These are phyloP conservation scores for Trichoderma breve DNA, from an alignment of 2,329 filamentous ascomycete genomes.

Conservation along the genomic window DNA sequence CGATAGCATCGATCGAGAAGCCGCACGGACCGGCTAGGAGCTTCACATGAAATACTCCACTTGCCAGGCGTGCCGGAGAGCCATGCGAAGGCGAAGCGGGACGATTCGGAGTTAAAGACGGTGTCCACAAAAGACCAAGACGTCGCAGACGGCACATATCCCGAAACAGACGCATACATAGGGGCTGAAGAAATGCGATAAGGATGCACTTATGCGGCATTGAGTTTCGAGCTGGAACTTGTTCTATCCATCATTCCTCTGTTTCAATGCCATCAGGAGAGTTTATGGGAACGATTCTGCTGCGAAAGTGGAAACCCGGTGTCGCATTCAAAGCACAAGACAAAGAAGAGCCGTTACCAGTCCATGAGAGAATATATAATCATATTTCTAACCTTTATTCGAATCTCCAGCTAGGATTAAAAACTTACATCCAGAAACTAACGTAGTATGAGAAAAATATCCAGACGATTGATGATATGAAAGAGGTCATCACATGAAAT, in stretches of 20 bases:
- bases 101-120: neutral
- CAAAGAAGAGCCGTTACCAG: neutral
- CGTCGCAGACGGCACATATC: neutral
- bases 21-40: conserved; percentile 8
- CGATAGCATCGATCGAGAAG: conserved; percentile 6
- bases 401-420: neutral
- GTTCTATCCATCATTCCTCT: neutral
- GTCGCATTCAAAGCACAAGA: neutral
- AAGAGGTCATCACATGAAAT: neutral
- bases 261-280: neutral
- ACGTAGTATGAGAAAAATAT: neutral
- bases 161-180: neutral
- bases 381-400: neutral
- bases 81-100: neutral
- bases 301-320: neutral
- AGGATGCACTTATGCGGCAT: neutral
- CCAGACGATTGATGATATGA: neutral
- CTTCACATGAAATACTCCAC: neutral
- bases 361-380: neutral
- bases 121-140: neutral
- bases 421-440: neutral
- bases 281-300: too few species aligned
- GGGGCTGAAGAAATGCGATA: neutral
- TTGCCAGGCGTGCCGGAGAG: neutral
- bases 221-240: neutral